These are phyloP conservation scores for Ormosia semicastrata DNA, from an alignment of 306 rosid genomes.

Conservation along the genomic window DNA sequence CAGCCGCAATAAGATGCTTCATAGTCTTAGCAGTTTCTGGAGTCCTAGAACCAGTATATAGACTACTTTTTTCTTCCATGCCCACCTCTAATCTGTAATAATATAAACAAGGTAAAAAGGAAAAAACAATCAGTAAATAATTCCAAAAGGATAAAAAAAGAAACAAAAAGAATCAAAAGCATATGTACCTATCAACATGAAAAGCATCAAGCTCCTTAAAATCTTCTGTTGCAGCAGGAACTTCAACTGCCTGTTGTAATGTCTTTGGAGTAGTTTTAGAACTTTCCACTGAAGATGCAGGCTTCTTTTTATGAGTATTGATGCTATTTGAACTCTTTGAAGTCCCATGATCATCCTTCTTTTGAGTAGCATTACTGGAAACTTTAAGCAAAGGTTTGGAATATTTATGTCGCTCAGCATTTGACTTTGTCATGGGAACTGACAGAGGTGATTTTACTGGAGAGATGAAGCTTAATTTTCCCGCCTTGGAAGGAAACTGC, in stretches of 20 bases:
- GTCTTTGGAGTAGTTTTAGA: conserved; percentile 47
- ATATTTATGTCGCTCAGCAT: conserved; percentile 45
- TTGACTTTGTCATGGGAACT: conserved; percentile 36
- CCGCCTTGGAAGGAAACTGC: conserved; percentile 43
- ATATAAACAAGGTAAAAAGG: conserved; percentile 5
- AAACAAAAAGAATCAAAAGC: background rate
- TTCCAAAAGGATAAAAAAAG: background rate
- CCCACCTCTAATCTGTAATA: conserved; percentile 48
- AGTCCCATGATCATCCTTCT: conserved; percentile 45
- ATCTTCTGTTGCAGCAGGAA: conserved; percentile 41
- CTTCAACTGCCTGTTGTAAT: conserved; percentile 39
- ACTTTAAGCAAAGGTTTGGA: conserved; percentile 46
- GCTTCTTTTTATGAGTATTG: conserved; percentile 42
- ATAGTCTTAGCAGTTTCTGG: conserved; percentile 64
- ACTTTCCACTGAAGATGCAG: conserved; percentile 50
- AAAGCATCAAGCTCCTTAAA: conserved; percentile 43
- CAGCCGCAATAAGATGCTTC: conserved; percentile 90
- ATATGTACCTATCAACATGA: conserved; percentile 52
- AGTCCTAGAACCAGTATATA: conserved; percentile 45
- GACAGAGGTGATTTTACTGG: conserved; percentile 57
- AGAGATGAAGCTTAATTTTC: conserved; percentile 46
- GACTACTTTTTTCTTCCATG: conserved; percentile 46
- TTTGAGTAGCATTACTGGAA: conserved; percentile 45
- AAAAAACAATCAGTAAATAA: background rate
- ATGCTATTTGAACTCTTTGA: conserved; percentile 44